A percentile compares a stretch with the other conserved stretches of the same genome.
Evolutionary conservation across 306 rosid species (phyloP).

Genomic region (Vachellia collinsii): DNA sequence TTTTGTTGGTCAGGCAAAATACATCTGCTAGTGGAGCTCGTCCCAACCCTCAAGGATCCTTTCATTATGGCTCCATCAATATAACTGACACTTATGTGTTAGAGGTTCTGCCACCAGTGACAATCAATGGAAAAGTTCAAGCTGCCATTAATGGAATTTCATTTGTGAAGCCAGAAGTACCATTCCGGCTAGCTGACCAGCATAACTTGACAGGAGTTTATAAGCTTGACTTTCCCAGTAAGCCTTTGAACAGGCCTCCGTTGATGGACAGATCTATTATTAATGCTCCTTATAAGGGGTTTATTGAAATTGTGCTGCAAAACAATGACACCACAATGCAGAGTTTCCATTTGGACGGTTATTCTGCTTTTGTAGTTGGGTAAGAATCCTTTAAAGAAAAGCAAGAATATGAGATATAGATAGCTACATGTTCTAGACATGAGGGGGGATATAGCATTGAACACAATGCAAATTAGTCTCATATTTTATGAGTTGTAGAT

Average conservation of each 20-base stretch:
- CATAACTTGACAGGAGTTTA: constrained; percentile 65
- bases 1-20: constrained; percentile 56
- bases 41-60: constrained; percentile 94
- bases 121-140: constrained; percentile 51
- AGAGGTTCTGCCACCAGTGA: constrained; percentile 57
- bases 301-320: constrained; percentile 75
- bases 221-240: constrained; percentile 78
- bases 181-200: constrained; percentile 83
- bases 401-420: too few relatives aligned
- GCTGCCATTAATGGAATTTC: constrained; percentile 81
- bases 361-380: constrained; percentile 80
- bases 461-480: too few relatives aligned
- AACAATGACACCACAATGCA: constrained; percentile 76
- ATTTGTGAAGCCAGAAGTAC: constrained; percentile 68
- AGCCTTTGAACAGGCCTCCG: constrained; percentile 58
- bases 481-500: too few relatives aligned
- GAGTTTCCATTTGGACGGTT: constrained; percentile 77
- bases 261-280: constrained; percentile 64
- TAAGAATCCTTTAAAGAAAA: constrained; percentile 36
- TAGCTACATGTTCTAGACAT: too few relatives aligned
- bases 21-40: constrained; percentile 93
- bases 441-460: too few relatives aligned
- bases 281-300: constrained; percentile 82
- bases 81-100: constrained; percentile 71
- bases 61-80: constrained; percentile 79